Evolutionary conservation across 257 asterid species (phyloP), one percentile per base, ranked within the genome.

Genomic region (Solanum medicagineum): DNA sequence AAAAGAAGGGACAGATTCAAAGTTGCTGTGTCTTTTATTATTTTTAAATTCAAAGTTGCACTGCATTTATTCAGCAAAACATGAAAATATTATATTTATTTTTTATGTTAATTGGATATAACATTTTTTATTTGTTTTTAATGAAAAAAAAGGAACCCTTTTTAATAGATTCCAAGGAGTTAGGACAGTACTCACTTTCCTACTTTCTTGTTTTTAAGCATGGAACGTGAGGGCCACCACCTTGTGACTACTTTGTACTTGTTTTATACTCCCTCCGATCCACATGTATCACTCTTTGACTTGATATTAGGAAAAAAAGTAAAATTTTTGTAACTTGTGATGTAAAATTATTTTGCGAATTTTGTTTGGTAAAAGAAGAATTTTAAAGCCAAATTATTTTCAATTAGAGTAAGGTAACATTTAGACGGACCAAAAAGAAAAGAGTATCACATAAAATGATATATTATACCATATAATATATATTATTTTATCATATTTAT

Each of bases 1-100:
- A 68, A 60, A 22, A 45, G 83, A 79, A 83, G 84, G 75, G 84
- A 80, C 83, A 83, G 24, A 53, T 57, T 79, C 74, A 79, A 85
- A 40, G 63, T 81, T 86, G 79, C 65, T 19, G n/a, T 36, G 49
- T 55, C 63, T 79, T 84, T 84, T 36, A 15, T 69, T 69, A 32
- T 17, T 9, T 68, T 17, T 17, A 2, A 16, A 8, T 40, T 40
- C 42, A 83, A 85, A 40, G 56, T 75, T 86, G 80, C 47, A 29
- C 24, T 26, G 32, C 71, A 75, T 83, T 82, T 81, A 53, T 86
- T 80, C 42, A 86, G 57, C 70, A 32, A 54, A 47, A 57, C 59
- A 74, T 74, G 57, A n/a, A 74, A 26, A 51, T 45, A 13, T 65
- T 26, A 22, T 74, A 47, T 12, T 22, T 45, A 36, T 36, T n/a